A percentile compares a stretch with the other conserved stretches of the same genome.
Evolutionary conservation across 2,329 filamentous ascomycete species (phyloP).

Genomic region (Penicillium crustosum): DNA sequence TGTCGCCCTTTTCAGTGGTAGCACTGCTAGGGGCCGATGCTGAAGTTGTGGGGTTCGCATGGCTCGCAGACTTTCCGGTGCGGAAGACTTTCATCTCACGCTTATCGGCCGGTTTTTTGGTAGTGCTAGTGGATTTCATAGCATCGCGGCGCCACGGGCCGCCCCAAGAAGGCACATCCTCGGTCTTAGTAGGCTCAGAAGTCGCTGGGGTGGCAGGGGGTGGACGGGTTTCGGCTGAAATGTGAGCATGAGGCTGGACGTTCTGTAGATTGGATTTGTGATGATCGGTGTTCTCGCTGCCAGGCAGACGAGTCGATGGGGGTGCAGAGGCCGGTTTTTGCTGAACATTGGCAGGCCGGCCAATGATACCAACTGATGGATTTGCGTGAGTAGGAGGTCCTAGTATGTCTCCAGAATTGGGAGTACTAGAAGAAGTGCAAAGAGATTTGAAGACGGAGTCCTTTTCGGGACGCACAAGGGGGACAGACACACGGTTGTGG

Average conservation of each 20-base stretch:
- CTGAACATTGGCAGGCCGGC: constrained; percentile 27
- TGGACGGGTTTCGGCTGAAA: constrained; percentile 7
- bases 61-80: constrained; percentile 62
- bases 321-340: constrained; percentile 30
- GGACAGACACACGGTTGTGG: constrained; percentile 81
- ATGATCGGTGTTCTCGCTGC: constrained; percentile 25
- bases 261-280: constrained; percentile 20
- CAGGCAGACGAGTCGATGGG: constrained; percentile 24
- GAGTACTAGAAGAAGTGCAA: constrained; percentile 53
- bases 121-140: constrained; percentile 26
- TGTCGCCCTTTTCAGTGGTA: constrained; percentile 13
- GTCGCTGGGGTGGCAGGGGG: constrained; percentile 13
- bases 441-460: constrained; percentile 77
- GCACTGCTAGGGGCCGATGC: constrained; percentile 15
- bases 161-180: constrained; percentile 55
- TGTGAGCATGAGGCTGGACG: constrained; percentile 7
- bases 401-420: constrained; percentile 5
- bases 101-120: constrained; percentile 43
- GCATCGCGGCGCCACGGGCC: constrained; percentile 65
- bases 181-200: constrained; percentile 27
- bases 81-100: constrained; percentile 86
- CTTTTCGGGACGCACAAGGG: constrained; percentile 88
- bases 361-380: constrained; percentile 35
- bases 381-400: constrained; percentile 23
- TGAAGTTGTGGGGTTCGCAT: constrained; percentile 32